phyloP scores from a whole-genome alignment of 2,329 filamentous ascomycete genomes.

The Rachicladosporium sp. region DNA sequence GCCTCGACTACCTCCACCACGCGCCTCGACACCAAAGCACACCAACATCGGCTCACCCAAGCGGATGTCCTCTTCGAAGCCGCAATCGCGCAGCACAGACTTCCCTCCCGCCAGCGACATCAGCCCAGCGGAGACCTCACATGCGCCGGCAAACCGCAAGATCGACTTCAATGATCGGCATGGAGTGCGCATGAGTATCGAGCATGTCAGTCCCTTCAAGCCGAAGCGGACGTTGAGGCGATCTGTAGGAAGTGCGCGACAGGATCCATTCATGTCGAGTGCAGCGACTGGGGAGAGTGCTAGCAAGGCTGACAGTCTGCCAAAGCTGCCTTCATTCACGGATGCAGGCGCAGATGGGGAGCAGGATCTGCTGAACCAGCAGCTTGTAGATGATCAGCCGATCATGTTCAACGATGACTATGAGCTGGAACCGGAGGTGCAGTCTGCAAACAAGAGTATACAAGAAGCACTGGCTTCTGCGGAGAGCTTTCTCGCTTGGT shows the following conservation, averaged over 20 bases:
- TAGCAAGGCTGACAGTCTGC: no score
- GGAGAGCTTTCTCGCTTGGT: no score
- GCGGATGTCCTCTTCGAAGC: conserved; percentile 46
- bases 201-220: conserved; percentile 21
- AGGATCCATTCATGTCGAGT: conserved; percentile 11
- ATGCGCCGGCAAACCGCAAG: conserved; percentile 19
- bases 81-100: conserved; percentile 32
- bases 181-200: conserved; percentile 17
- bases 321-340: no score
- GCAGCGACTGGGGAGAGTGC: no score
- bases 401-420: conserved; percentile 8
- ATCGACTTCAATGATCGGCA: conserved; percentile 19
- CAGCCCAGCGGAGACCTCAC: conserved; percentile 5
- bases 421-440: background rate
- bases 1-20: conserved; percentile 36
- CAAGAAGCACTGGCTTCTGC: no score
- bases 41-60: conserved; percentile 49
- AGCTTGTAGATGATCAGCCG: conserved; percentile 5
- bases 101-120: background rate
- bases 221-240: conserved; percentile 17
- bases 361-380: conserved; percentile 1
- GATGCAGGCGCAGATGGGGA: background rate
- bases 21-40: conserved; percentile 51
- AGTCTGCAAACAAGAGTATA: no score
- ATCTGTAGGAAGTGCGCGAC: conserved; percentile 12